Evolutionary conservation across 176 grass and related monocot genomes (phyloP).

Genomic region (Cymbopogon citratus): DNA sequence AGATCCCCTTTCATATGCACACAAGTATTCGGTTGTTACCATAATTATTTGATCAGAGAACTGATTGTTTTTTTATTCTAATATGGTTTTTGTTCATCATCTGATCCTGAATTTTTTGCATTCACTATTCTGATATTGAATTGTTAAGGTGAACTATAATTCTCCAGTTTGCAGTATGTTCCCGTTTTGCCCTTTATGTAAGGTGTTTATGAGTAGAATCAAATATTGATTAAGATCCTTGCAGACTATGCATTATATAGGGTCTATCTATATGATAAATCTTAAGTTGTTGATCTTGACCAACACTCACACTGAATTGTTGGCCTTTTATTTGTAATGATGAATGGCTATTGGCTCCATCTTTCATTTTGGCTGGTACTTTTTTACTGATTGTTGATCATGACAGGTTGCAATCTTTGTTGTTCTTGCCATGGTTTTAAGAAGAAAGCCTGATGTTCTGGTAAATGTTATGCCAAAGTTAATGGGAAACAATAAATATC

Average conservation of each 20-base stretch:
- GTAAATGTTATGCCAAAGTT: conserved; percentile 52
- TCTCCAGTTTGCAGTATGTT: not conserved
- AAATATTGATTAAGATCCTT: not conserved
- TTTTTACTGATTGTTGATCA: conserved; percentile 14
- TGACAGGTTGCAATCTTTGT: conserved; percentile 88
- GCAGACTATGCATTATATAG: not conserved
- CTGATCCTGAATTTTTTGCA: not conserved
- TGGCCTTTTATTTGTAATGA: not conserved
- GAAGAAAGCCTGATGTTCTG: conserved; percentile 70
- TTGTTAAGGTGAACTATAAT: not conserved
- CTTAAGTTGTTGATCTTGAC: not conserved
- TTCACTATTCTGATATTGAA: not conserved
- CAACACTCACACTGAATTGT: not conserved
- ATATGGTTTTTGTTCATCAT: not conserved
- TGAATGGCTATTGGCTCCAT: not conserved
- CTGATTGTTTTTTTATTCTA: not conserved
- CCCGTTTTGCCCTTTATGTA: not conserved
- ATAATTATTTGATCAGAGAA: not conserved
- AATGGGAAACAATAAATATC: conserved; percentile 70
- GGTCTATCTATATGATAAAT: not conserved
- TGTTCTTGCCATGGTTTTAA: conserved; percentile 84
- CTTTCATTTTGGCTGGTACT: not conserved
- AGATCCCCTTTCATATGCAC: not conserved
- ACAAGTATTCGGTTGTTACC: not conserved
- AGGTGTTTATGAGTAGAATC: not conserved